phyloP scores from a whole-genome alignment of 176 grass and related monocot species.

The Elaeis guineensis region DNA sequence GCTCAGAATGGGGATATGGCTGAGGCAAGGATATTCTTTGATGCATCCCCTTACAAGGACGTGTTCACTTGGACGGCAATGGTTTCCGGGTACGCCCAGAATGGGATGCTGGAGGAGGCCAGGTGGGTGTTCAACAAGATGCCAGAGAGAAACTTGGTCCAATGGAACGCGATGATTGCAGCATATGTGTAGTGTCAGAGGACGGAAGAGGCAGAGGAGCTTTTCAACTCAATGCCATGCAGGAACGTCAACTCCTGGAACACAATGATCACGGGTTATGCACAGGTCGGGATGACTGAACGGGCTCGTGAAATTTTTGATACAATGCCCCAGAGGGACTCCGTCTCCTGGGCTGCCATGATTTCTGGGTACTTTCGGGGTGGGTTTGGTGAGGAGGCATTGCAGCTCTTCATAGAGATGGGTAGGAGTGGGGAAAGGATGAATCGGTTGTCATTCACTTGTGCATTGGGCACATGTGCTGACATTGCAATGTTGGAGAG shows the following conservation, averaged over 20 bases:
- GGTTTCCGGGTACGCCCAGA: too few species aligned
- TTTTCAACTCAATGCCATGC: too few species aligned
- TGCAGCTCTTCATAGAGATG: conserved; percentile 67
- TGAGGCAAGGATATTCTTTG: too few species aligned
- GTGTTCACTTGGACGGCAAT: too few species aligned
- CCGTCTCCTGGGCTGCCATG: conserved; percentile 86
- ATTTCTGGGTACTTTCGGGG: conserved; percentile 64
- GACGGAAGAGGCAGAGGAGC: too few species aligned
- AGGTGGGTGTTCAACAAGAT: conserved; percentile 68
- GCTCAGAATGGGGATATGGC: too few species aligned
- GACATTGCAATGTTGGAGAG: conserved; percentile 77
- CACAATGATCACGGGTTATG: conserved; percentile 53
- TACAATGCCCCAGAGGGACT: conserved; percentile 53
- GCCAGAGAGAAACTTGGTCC: conserved; percentile 12
- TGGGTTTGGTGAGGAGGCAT: conserved; percentile 60
- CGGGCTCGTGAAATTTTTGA: conserved; percentile 52
- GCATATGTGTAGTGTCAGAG: too few species aligned
- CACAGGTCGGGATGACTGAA: conserved; percentile 59
- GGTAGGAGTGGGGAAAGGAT: conserved; percentile 39
- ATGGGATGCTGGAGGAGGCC: conserved; percentile 15
- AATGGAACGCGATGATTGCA: too few species aligned
- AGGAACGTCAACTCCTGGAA: too few species aligned
- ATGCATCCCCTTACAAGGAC: too few species aligned
- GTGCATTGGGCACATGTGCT: conserved; percentile 67
- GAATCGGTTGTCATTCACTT: conserved; percentile 79